Base-by-base conservation (phyloP, 2,329 filamentous ascomycete species). In the Verticillium isaacii region DNA sequence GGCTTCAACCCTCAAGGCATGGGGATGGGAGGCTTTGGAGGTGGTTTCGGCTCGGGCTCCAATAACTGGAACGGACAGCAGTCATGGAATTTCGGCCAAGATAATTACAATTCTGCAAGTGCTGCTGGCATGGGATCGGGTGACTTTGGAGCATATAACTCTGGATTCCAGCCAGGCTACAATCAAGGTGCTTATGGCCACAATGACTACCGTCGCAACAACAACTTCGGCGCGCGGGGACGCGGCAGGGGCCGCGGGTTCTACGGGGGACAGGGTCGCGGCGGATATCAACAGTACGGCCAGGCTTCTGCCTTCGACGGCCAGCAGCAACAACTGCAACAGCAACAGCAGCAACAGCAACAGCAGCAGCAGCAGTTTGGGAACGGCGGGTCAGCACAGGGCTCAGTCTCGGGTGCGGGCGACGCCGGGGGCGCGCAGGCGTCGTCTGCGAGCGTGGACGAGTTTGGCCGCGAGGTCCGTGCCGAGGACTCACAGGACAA, bases 101-200 rank as follows among this genome's bases (percentile, higher is more conserved):
- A 91, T 91, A 92, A 91, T 89, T 92, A 87, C 88, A 93, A 87
- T 88, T 81, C 89, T 85, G 85, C 87, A 90, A 92, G 87, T 90
- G 87, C 87, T 85, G 85, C 86, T 84, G 87, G 87, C 83, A 91
- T 91, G 85, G 88, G 87, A 79, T 83, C 84, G 83, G 87, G 88
- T 90, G 89, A 91, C 80, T 92, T 85, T 87, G 89, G 89, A 80
- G 84, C 85, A 80, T 88, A 89, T 86, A 89, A 90, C 83, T 83
- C 87, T 83, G 88, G 88, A 80, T 91, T 85, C 82, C 84, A 85
- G 77, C 89, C 88, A 88, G 90, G 85, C 81, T 89, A 82, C 85
- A 89, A 88, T 85, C 87, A 89, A 87, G 89, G 89, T 88, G 92
- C 92, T 85, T 93, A 90, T 87, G 88, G 88, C 78, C 86, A 88